phyloP scores from a whole-genome alignment of 192 early-diverging fungal species.

The Phlyctochytrium planicorne region DNA sequence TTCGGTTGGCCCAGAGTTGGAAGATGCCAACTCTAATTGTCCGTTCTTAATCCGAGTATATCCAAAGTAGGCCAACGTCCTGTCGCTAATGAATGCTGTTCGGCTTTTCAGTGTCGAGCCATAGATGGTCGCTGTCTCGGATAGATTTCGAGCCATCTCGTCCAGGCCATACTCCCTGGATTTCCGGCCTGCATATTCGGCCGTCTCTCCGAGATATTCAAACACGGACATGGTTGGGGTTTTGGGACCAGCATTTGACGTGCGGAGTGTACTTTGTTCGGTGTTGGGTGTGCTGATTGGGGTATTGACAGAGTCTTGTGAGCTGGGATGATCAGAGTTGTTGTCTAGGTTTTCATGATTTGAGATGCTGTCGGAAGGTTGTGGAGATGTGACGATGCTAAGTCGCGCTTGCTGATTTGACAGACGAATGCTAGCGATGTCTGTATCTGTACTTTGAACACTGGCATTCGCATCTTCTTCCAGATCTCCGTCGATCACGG shows the following conservation, averaged over 20 bases:
- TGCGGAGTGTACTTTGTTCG: neutral
- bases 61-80: slow-evolving; percentile 20
- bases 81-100: slow-evolving; percentile 9
- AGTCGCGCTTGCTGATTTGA: too few relatives aligned
- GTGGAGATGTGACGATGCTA: too few relatives aligned
- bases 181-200: slow-evolving; percentile 37
- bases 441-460: too few relatives aligned
- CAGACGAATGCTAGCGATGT: too few relatives aligned
- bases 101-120: neutral
- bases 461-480: too few relatives aligned
- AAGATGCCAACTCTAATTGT: too few relatives aligned
- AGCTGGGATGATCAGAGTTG: neutral
- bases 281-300: neutral
- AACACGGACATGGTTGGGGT: slow-evolving; percentile 16
- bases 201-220: slow-evolving; percentile 34
- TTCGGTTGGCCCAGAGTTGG: too few relatives aligned
- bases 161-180: slow-evolving; percentile 42
- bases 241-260: neutral
- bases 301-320: neutral
- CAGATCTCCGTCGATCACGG: too few relatives aligned
- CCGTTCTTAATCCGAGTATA: slow-evolving; percentile 13
- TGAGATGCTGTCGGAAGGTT: too few relatives aligned
- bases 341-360: neutral
- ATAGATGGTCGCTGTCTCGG: slow-evolving; percentile 19
- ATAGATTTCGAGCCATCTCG: slow-evolving; percentile 29